Conservation (phyloP, 768 basidiomycete species). For the Crassisporium funariophilum region DNA sequence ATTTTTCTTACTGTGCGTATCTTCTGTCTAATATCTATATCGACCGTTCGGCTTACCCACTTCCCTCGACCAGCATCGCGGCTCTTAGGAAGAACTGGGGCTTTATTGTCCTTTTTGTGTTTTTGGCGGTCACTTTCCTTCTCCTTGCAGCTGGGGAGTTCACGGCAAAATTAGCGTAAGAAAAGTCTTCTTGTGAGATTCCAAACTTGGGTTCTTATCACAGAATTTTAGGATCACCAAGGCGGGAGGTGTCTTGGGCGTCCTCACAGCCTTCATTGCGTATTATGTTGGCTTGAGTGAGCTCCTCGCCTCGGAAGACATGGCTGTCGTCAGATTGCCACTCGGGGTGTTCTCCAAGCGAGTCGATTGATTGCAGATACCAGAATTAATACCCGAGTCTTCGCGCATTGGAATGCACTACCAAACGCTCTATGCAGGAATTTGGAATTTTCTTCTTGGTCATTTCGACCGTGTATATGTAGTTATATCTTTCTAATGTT, state of each 20-base stretch:
- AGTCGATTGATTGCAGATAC: constrained; percentile 13
- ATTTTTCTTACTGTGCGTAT: constrained; percentile 61
- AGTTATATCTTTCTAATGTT: too few relatives aligned
- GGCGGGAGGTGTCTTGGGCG: constrained; percentile 47
- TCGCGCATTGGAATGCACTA: constrained; percentile 5
- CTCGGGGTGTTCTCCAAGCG: constrained; percentile 42
- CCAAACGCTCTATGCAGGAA: too few relatives aligned
- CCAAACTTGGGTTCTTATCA: neutral
- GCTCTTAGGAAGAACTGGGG: constrained; percentile 40
- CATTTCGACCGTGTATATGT: too few relatives aligned
- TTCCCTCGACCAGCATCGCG: constrained; percentile 30
- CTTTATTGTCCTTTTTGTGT: constrained; percentile 40
- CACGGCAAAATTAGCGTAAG: constrained; percentile 29
- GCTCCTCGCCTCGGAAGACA: constrained; percentile 42
- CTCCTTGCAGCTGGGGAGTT: constrained; percentile 45
- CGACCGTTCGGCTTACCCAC: constrained; percentile 1
- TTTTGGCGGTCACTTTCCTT: constrained; percentile 43
- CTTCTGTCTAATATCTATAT: constrained; percentile 1
- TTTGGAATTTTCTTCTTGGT: too few relatives aligned
- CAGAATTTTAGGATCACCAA: constrained; percentile 32
- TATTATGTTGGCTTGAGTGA: constrained; percentile 51
- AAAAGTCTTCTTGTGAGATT: neutral
- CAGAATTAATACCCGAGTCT: neutral
- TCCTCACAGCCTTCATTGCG: constrained; percentile 48
- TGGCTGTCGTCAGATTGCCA: constrained; percentile 40